Percentiles rank a stretch among this genome's conserved stretches.
These are phyloP conservation scores for Yamadazyma insecticola DNA, from an alignment of 805 yeast genomes.

Conservation along the genomic window DNA sequence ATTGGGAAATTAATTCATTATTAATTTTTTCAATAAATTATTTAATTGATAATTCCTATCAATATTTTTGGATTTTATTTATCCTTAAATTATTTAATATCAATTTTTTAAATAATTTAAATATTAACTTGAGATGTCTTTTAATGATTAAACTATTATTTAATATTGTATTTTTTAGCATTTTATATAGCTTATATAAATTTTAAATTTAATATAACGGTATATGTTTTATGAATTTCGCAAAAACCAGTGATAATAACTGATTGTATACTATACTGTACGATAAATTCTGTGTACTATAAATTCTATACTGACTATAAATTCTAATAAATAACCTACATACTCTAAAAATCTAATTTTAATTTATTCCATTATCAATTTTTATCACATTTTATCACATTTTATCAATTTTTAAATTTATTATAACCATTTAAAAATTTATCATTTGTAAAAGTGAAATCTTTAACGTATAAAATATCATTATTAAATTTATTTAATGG, in stretches of 20 bases:
- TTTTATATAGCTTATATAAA: too few species aligned
- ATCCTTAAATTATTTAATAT: conserved; percentile 16
- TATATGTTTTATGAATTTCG: too few species aligned
- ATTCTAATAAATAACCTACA: too few species aligned
- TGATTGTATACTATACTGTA: too few species aligned
- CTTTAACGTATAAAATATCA: conserved; percentile 37
- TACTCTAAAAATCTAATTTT: too few species aligned
- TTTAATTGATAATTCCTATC: conserved; percentile 2
- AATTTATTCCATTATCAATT: too few species aligned
- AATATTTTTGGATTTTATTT: conserved; percentile 5
- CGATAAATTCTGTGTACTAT: too few species aligned
- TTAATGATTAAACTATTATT: conserved; percentile 6
- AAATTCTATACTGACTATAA: background rate
- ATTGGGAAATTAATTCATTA: conserved; percentile 16
- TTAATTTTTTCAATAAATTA: conserved; percentile 8
- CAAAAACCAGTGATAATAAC: too few species aligned
- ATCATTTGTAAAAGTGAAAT: conserved; percentile 39
- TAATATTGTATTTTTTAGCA: conserved; percentile 6
- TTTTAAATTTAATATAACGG: too few species aligned
- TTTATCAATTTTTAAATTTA: conserved; percentile 1
- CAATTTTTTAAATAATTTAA: conserved; percentile 14
- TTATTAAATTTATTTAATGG: conserved; percentile 15
- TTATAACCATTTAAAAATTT: conserved; percentile 20
- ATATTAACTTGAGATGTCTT: conserved; percentile 1
- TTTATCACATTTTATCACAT: background rate